Evolutionary conservation across 2,329 filamentous ascomycete genomes (phyloP).

Genomic region (Claviceps digitariae): DNA sequence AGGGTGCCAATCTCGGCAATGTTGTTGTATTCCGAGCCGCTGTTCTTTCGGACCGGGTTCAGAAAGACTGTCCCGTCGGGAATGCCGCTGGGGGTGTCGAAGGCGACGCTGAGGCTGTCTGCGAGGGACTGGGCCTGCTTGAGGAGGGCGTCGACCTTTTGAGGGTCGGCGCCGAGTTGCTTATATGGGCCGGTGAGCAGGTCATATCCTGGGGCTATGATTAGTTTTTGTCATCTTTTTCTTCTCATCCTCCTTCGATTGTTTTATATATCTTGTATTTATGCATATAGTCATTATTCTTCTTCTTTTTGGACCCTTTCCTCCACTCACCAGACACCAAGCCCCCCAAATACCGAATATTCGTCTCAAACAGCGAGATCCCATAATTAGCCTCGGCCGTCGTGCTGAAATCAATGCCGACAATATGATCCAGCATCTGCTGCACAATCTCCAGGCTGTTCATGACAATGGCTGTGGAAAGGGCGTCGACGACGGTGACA

Average conservation of each 20-base stretch:
- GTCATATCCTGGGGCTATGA: slow-evolving; percentile 40
- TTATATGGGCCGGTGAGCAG: slow-evolving; percentile 55
- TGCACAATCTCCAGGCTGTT: slow-evolving; percentile 51
- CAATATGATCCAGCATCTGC: slow-evolving; percentile 57
- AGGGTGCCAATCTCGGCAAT: slow-evolving; percentile 67
- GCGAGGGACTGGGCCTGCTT: slow-evolving; percentile 55
- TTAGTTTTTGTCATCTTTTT: not conserved
- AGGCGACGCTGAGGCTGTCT: slow-evolving; percentile 62
- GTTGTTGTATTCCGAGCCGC: slow-evolving; percentile 46
- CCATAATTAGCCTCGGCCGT: slow-evolving; percentile 30
- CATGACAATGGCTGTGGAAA: slow-evolving; percentile 73
- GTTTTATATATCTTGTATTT: too few relatives aligned
- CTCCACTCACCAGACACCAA: slow-evolving; percentile 50
- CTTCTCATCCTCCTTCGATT: not conserved
- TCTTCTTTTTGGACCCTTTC: not conserved
- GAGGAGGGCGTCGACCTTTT: slow-evolving; percentile 46
- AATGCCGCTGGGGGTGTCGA: slow-evolving; percentile 62
- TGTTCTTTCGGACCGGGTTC: slow-evolving; percentile 32
- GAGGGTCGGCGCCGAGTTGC: slow-evolving; percentile 27
- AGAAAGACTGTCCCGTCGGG: slow-evolving; percentile 58
- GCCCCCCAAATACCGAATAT: slow-evolving; percentile 75
- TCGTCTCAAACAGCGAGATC: slow-evolving; percentile 80
- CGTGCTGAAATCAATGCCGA: slow-evolving; percentile 54
- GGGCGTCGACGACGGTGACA: slow-evolving; percentile 66
- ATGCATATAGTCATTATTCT: too few relatives aligned